These are phyloP conservation scores for Dendrobium nobile DNA, from an alignment of 106 monocot genomes.

Conservation along the genomic window DNA sequence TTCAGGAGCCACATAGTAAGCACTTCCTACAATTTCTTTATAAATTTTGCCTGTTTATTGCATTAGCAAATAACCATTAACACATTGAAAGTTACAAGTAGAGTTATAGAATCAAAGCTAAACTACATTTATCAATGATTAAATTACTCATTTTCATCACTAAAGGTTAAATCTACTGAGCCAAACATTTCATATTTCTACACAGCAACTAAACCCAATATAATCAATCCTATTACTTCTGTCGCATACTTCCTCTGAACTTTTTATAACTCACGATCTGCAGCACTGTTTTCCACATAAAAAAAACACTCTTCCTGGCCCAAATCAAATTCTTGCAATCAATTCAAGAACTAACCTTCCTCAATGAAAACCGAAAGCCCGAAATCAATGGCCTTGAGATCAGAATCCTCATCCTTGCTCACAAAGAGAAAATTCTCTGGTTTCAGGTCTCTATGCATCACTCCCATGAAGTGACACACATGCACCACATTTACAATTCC, in stretches of 20 bases:
- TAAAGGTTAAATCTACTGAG: background rate
- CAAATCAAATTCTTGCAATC: background rate
- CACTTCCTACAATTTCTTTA: constrained; percentile 50
- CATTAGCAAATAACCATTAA: background rate
- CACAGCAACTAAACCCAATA: background rate
- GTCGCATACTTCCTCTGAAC: too few species aligned
- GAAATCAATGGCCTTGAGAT: constrained; percentile 60
- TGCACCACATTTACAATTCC: constrained; percentile 57
- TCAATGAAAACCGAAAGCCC: constrained; percentile 77
- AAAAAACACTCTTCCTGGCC: background rate
- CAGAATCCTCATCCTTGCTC: constrained; percentile 35
- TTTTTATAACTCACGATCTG: too few species aligned
- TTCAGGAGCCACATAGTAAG: constrained; percentile 68
- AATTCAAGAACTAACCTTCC: constrained; percentile 32
- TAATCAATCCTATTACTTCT: background rate
- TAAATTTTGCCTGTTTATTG: constrained; percentile 29
- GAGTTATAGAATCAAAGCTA: background rate
- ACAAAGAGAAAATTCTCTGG: constrained; percentile 60
- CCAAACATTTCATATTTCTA: background rate
- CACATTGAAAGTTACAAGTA: background rate
- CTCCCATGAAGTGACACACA: constrained; percentile 81
- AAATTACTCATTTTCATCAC: background rate
- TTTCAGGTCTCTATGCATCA: constrained; percentile 66
- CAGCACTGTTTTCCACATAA: background rate
- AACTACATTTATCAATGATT: too few species aligned